Conservation (phyloP, 768 basidiomycete species). For the Mrakia frigida region DNA sequence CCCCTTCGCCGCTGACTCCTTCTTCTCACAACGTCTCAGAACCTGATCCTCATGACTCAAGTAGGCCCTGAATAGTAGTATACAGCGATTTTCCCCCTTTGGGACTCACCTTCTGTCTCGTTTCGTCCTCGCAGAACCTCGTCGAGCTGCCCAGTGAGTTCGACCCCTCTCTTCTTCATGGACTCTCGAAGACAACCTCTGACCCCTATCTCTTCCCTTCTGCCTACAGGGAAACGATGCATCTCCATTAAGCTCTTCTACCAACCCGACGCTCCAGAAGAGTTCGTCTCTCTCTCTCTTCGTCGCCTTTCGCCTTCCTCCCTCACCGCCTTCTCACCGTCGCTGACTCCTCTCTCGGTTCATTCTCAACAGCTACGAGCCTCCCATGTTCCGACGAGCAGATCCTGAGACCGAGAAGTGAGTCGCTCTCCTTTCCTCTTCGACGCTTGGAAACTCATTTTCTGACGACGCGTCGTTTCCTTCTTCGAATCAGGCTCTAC, state of each 20-base stretch:
- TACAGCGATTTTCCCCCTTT: too few species aligned
- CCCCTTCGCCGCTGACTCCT: not conserved
- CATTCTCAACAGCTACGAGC: not conserved
- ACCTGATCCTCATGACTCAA: conserved; percentile 25
- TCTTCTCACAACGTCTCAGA: not conserved
- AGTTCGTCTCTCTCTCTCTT: conserved; percentile 7
- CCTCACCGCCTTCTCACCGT: not conserved
- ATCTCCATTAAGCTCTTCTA: conserved; percentile 24
- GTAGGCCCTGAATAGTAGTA: too few species aligned
- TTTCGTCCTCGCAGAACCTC: not conserved
- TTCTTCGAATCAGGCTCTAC: not conserved
- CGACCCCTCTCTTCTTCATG: too few species aligned
- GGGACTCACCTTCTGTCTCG: too few species aligned
- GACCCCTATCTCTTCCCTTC: not conserved
- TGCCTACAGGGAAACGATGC: conserved; percentile 15
- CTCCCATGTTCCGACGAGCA: conserved; percentile 8
- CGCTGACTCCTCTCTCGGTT: too few species aligned
- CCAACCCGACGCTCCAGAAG: not conserved
- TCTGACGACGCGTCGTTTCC: not conserved
- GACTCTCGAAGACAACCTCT: not conserved
- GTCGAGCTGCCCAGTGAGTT: conserved; percentile 18
- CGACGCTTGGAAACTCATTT: not conserved
- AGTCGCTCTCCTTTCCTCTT: not conserved
- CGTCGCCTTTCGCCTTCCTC: not conserved
- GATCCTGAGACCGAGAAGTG: conserved; percentile 4